phyloP scores from a whole-genome alignment of 1,284 basidiomycete species.

The Papiliotrema fonsecae region DNA sequence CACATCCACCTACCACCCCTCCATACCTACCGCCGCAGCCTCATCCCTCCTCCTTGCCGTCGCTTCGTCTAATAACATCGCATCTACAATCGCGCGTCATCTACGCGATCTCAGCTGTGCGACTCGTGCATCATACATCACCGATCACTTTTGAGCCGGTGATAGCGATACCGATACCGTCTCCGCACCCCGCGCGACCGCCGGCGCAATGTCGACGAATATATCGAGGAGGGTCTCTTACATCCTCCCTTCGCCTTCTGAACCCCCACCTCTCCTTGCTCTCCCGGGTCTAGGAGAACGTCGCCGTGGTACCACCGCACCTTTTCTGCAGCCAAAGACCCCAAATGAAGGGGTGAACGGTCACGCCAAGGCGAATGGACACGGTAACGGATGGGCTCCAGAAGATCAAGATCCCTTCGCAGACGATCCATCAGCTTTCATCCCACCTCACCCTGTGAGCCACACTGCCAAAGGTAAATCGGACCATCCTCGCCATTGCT shows the following conservation, averaged over 20 bases:
- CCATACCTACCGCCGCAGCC: too few species aligned
- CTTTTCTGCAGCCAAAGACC: slow-evolving; percentile 57
- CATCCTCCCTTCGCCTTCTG: slow-evolving; percentile 68
- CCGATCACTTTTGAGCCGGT: too few species aligned
- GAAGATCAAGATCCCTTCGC: slow-evolving; percentile 30
- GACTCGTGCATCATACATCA: too few species aligned
- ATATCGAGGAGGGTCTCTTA: slow-evolving; percentile 66
- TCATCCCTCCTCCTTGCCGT: too few species aligned
- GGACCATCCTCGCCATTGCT: slow-evolving; percentile 80
- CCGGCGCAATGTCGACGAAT: background rate
- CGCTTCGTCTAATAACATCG: too few species aligned
- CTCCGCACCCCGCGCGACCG: too few species aligned
- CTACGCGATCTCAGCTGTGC: too few species aligned
- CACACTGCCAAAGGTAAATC: too few species aligned
- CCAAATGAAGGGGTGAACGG: slow-evolving; percentile 13
- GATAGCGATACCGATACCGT: too few species aligned
- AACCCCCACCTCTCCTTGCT: slow-evolving; percentile 60
- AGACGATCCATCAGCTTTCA: slow-evolving; percentile 6
- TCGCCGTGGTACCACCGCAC: slow-evolving; percentile 61
- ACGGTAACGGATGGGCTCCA: slow-evolving; percentile 1
- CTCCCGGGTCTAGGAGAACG: slow-evolving; percentile 63
- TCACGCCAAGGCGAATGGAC: slow-evolving; percentile 10
- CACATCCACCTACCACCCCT: too few species aligned
- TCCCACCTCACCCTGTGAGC: slow-evolving; percentile 11
- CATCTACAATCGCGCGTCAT: too few species aligned